Evolutionary conservation across 106 monocot species (phyloP).

Genomic region (Acorus calamus): DNA sequence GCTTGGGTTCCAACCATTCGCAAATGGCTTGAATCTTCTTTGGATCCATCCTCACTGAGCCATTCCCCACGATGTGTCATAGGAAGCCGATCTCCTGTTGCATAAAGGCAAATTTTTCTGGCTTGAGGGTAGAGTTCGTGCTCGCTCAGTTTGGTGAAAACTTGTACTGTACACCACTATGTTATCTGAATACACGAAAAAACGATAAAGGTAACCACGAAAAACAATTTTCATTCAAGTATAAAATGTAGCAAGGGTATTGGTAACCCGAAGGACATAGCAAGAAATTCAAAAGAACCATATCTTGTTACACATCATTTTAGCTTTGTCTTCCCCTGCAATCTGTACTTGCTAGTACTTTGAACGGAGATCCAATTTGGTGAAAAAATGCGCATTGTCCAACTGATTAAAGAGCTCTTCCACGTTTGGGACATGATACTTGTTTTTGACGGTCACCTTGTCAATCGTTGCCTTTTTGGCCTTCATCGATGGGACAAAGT

Average conservation of each 20-base stretch:
- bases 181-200: background rate
- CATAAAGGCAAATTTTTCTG: background rate
- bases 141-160: background rate
- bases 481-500: no score
- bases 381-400: background rate
- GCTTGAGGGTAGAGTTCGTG: background rate
- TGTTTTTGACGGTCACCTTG: background rate
- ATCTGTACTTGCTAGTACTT: background rate
- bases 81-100: background rate
- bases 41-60: background rate
- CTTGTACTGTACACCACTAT: background rate
- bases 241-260: slow-evolving; percentile 2
- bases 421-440: background rate
- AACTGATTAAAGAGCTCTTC: background rate
- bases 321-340: background rate
- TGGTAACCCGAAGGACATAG: slow-evolving; percentile 1
- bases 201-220: no score
- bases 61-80: no score
- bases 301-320: slow-evolving; percentile 2
- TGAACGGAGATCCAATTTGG: background rate
- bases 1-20: background rate
- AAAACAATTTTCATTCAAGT: background rate
- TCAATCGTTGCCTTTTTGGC: background rate
- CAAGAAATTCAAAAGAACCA: slow-evolving; percentile 2
- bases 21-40: background rate